Percentiles rank a stretch among this genome's conserved stretches.
Conservation (phyloP, 1,284 basidiomycete genomes). For the Moesziomyces globuligerus region DNA sequence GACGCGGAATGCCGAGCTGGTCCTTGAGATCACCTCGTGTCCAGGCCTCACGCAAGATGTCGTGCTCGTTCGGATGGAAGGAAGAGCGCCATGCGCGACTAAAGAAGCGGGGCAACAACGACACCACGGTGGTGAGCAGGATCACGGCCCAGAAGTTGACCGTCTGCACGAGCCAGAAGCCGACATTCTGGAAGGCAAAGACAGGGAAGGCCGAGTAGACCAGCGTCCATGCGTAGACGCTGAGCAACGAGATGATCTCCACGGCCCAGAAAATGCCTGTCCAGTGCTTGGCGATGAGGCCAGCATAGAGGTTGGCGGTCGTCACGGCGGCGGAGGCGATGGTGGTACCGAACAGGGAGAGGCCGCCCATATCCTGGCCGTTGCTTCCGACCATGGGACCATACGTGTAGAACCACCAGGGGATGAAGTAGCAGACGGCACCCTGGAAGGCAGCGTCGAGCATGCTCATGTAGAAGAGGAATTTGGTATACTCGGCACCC, state of each 20-base stretch:
- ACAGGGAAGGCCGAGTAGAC: conserved; percentile 57
- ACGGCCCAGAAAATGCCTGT: conserved; percentile 57
- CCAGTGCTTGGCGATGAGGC: conserved; percentile 52
- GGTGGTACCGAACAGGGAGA: conserved; percentile 92
- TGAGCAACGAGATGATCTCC: conserved; percentile 54
- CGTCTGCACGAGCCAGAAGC: conserved; percentile 54
- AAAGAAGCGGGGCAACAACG: conserved; percentile 56
- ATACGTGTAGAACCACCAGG: conserved; percentile 80
- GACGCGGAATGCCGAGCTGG: conserved; percentile 48
- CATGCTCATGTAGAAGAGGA: conserved; percentile 95
- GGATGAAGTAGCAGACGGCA: conserved; percentile 87
- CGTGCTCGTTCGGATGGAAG: conserved; percentile 58
- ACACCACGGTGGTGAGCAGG: conserved; percentile 54
- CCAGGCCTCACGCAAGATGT: conserved; percentile 60
- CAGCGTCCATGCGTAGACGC: conserved; percentile 57
- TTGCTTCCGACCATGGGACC: conserved; percentile 48
- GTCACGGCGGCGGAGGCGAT: conserved; percentile 87
- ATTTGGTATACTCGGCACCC: conserved; percentile 89
- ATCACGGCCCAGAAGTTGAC: conserved; percentile 58
- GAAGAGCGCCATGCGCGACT: conserved; percentile 48
- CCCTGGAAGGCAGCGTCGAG: conserved; percentile 93
- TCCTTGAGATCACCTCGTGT: conserved; percentile 57
- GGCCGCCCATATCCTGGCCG: conserved; percentile 68
- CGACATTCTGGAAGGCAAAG: conserved; percentile 45
- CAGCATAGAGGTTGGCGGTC: conserved; percentile 75